A percentile compares a stretch with the other conserved stretches of the same genome.
Evolutionary conservation across 371 early-diverging fungal species (phyloP).

Genomic region (Mucor ambiguus): DNA sequence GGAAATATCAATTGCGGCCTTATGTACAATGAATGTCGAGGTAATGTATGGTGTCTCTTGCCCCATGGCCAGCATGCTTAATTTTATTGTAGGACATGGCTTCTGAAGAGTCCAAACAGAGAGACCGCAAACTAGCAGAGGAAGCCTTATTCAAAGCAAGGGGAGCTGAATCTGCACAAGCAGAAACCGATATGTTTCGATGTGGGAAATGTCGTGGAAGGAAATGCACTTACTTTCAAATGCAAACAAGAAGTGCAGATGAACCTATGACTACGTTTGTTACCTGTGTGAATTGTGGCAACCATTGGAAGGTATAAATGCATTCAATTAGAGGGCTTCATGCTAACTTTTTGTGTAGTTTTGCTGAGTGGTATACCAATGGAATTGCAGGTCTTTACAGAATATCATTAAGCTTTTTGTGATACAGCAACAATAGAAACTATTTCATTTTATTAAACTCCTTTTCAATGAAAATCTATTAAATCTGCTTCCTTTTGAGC

Average conservation of each 20-base stretch:
- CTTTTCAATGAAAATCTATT: background rate
- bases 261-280: constrained; percentile 98
- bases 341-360: background rate
- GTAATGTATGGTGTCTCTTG: constrained; percentile 46
- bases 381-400: constrained; percentile 1
- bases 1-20: constrained; percentile 54
- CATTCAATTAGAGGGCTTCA: no score
- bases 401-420: constrained; percentile 4
- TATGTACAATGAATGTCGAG: constrained; percentile 80
- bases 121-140: constrained; percentile 70
- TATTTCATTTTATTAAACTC: background rate
- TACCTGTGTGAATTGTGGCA: constrained; percentile 81
- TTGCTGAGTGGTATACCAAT: background rate
- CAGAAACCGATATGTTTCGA: constrained; percentile 92
- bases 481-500: background rate
- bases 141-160: constrained; percentile 78
- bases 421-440: background rate
- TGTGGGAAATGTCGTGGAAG: constrained; percentile 93
- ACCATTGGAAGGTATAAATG: constrained; percentile 85
- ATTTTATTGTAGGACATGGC: constrained; percentile 56
- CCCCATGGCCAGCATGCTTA: background rate
- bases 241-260: constrained; percentile 91
- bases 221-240: constrained; percentile 94
- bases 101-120: constrained; percentile 76
- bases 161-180: constrained; percentile 76